These are phyloP conservation scores for Yamadazyma sp. DNA, from an alignment of 805 yeast genomes.

Conservation along the genomic window DNA sequence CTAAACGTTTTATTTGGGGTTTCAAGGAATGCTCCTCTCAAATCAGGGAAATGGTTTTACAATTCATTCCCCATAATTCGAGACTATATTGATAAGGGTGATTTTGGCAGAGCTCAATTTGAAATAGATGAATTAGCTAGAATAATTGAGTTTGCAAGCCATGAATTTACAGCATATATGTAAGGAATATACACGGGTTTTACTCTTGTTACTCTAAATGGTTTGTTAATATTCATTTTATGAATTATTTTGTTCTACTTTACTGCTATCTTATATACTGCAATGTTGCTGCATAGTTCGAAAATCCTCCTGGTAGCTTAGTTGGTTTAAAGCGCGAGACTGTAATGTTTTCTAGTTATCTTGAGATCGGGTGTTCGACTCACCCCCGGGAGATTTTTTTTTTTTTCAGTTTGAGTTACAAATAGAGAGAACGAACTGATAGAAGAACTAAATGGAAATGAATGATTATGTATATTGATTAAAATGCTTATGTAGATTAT, in stretches of 20 bases:
- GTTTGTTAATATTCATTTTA: not conserved
- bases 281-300: too few relatives aligned
- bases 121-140: slow-evolving; percentile 45
- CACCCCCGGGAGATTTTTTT: slow-evolving; percentile 40
- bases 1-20: slow-evolving; percentile 70
- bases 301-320: slow-evolving; percentile 38
- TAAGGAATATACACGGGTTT: not conserved
- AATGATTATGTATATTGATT: not conserved
- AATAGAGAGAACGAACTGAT: too few relatives aligned
- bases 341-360: slow-evolving; percentile 34
- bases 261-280: too few relatives aligned
- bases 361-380: slow-evolving; percentile 46
- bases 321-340: slow-evolving; percentile 46
- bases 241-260: too few relatives aligned
- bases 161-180: slow-evolving; percentile 5
- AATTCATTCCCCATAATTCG: slow-evolving; percentile 75
- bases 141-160: slow-evolving; percentile 6
- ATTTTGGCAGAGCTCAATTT: slow-evolving; percentile 52
- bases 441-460: slow-evolving; percentile 1
- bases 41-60: slow-evolving; percentile 39
- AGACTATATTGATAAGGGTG: slow-evolving; percentile 54
- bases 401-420: too few relatives aligned
- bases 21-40: slow-evolving; percentile 53
- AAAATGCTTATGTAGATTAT: slow-evolving; percentile 1
- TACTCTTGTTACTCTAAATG: too few relatives aligned